These are phyloP conservation scores for Silybum marianum DNA, from an alignment of 129 eudicot species.

Conservation along the genomic window DNA sequence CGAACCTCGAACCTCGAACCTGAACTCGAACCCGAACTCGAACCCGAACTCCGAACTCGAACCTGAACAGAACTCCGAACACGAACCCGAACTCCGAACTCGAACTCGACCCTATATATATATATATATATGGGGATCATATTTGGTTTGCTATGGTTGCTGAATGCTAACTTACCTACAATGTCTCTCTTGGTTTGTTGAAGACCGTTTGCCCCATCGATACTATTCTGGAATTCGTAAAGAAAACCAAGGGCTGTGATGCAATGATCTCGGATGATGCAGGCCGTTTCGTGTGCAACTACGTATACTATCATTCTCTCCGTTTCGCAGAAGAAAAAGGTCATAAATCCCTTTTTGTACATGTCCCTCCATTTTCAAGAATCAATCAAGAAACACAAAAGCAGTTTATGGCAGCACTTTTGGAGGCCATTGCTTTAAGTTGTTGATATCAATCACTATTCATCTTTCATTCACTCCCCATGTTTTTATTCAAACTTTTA, in stretches of 20 bases:
- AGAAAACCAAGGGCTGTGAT: slow-evolving; percentile 42
- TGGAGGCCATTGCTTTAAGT: slow-evolving; percentile 59
- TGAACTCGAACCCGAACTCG: too few relatives aligned
- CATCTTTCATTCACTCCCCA: background rate
- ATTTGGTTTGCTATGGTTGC: background rate
- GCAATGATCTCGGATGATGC: slow-evolving; percentile 60
- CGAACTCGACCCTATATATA: background rate
- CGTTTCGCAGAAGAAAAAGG: slow-evolving; percentile 67
- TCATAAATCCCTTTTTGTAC: slow-evolving; percentile 73
- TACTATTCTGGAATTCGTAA: slow-evolving; percentile 44
- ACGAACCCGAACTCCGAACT: too few relatives aligned
- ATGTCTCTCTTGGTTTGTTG: slow-evolving; percentile 19
- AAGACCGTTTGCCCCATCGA: slow-evolving; percentile 55
- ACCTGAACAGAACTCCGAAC: too few relatives aligned
- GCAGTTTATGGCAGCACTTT: slow-evolving; percentile 50
- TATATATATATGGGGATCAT: background rate
- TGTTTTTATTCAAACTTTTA: slow-evolving; percentile 19
- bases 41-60: too few relatives aligned
- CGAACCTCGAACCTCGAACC: too few relatives aligned
- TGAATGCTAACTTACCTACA: background rate
- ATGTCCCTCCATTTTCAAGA: slow-evolving; percentile 64
- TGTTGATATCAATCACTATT: slow-evolving; percentile 41
- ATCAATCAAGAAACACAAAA: slow-evolving; percentile 61
- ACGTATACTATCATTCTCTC: slow-evolving; percentile 77
- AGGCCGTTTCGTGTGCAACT: slow-evolving; percentile 80